These are phyloP conservation scores for Neoboletus subvelutipes DNA, from an alignment of 768 basidiomycete genomes.

Conservation along the genomic window DNA sequence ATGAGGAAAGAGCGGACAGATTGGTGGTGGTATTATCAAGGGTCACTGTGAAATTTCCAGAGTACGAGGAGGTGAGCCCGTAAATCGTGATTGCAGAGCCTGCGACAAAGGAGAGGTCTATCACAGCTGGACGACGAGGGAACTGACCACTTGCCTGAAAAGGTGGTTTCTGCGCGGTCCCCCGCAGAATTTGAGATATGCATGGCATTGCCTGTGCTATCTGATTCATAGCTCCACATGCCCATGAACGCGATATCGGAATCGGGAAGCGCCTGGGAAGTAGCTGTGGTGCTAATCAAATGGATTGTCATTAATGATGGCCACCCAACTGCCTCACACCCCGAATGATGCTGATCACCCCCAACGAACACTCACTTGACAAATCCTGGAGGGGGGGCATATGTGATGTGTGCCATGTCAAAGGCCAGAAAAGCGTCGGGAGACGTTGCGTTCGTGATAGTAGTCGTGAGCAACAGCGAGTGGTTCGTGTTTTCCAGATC, in stretches of 20 bases:
- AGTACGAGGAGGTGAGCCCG: slow-evolving; percentile 57
- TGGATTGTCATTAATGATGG: slow-evolving; percentile 23
- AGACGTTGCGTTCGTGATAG: slow-evolving; percentile 34
- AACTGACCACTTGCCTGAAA: slow-evolving; percentile 44
- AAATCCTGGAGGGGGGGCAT: slow-evolving; percentile 31
- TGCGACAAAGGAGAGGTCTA: slow-evolving; percentile 25
- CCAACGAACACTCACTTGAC: slow-evolving; percentile 35
- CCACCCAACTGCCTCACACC: background rate
- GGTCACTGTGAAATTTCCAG: slow-evolving; percentile 58
- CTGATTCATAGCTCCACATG: slow-evolving; percentile 49
- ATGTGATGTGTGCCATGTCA: slow-evolving; percentile 53
- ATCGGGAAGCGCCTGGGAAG: slow-evolving; percentile 42
- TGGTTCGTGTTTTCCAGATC: slow-evolving; percentile 51
- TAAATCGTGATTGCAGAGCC: slow-evolving; percentile 61
- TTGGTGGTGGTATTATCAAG: slow-evolving; percentile 50
- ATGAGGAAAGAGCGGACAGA: slow-evolving; percentile 54
- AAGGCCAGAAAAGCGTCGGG: slow-evolving; percentile 49
- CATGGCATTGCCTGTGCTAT: slow-evolving; percentile 27
- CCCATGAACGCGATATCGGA: slow-evolving; percentile 51
- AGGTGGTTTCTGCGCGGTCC: slow-evolving; percentile 43
- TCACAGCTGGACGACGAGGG: background rate
- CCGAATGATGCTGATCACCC: slow-evolving; percentile 4
- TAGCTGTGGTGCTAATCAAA: slow-evolving; percentile 35
- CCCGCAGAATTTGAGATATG: slow-evolving; percentile 41
- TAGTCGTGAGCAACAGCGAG: slow-evolving; percentile 52